Percentiles rank a stretch among this genome's conserved stretches.
These are phyloP conservation scores for Spergularia azorica DNA, from an alignment of 179 eudicot genomes.

Conservation along the genomic window DNA sequence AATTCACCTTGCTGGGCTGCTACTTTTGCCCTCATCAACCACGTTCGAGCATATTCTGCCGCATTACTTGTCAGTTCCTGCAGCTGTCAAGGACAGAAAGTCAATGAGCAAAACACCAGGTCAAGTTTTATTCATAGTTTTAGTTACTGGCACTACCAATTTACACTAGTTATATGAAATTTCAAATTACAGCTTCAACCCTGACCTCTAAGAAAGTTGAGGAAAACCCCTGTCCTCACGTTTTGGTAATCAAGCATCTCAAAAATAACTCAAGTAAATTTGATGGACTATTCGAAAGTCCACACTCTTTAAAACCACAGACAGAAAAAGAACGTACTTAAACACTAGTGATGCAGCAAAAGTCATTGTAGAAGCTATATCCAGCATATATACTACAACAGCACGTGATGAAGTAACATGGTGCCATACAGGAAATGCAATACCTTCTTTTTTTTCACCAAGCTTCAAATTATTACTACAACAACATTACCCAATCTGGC, in stretches of 20 bases:
- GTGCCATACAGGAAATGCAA: too few relatives aligned
- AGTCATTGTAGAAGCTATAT: constrained; percentile 1
- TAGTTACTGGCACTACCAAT: neutral
- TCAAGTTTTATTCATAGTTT: neutral
- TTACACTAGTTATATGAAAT: constrained; percentile 8
- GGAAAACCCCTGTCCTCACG: too few relatives aligned
- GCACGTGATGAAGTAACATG: neutral
- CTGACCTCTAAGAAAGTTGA: neutral
- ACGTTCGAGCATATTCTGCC: constrained; percentile 43
- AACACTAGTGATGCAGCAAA: constrained; percentile 7
- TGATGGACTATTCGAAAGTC: neutral
- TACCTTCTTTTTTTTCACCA: neutral
- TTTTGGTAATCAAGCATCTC: neutral
- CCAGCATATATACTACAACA: neutral
- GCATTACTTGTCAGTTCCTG: constrained; percentile 46
- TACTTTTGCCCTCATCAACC: constrained; percentile 52
- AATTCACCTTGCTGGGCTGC: constrained; percentile 48
- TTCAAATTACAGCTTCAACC: neutral
- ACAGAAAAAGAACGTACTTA: neutral
- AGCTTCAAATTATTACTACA: neutral
- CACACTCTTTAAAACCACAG: neutral
- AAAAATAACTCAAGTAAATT: neutral
- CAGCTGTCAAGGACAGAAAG: constrained; percentile 37
- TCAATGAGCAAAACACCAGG: too few relatives aligned
- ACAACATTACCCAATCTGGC: too few relatives aligned